A percentile compares a stretch with the other conserved stretches of the same genome.
Evolutionary conservation across 2,329 filamentous ascomycete species (phyloP).

Genomic region (Stemphylium beticola): DNA sequence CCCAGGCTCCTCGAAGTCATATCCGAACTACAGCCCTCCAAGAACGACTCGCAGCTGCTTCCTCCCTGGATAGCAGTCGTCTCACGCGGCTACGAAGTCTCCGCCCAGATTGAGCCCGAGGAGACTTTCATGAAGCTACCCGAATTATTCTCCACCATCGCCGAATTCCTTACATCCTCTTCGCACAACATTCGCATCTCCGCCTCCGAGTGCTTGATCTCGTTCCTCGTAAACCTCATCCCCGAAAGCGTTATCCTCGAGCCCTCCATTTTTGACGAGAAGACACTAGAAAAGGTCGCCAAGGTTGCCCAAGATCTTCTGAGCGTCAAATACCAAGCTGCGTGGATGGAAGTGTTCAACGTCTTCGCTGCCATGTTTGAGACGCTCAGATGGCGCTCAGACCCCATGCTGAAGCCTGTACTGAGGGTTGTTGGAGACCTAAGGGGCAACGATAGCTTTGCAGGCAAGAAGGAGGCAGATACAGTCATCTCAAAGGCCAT

Average conservation of each 20-base stretch:
- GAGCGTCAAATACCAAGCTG: constrained; percentile 88
- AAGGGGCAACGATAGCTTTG: constrained; percentile 84
- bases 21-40: constrained; percentile 84
- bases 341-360: constrained; percentile 93
- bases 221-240: constrained; percentile 88
- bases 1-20: constrained; percentile 90
- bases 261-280: constrained; percentile 91
- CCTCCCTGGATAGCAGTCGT: constrained; percentile 97
- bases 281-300: constrained; percentile 80
- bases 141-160: constrained; percentile 79
- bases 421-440: constrained; percentile 84
- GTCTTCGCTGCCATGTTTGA: constrained; percentile 89
- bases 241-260: constrained; percentile 83
- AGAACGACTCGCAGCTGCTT: constrained; percentile 92
- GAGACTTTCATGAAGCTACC: constrained; percentile 93
- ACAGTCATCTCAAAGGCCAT: constrained; percentile 87
- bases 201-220: constrained; percentile 92
- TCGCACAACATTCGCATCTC: constrained; percentile 94
- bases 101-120: constrained; percentile 83
- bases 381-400: constrained; percentile 80
- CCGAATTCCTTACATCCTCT: constrained; percentile 81
- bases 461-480: constrained; percentile 93
- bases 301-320: constrained; percentile 75
- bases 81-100: constrained; percentile 92
- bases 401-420: constrained; percentile 77